Conservation (phyloP, 2,329 filamentous ascomycete genomes). For the Intubia oerlemansii region DNA sequence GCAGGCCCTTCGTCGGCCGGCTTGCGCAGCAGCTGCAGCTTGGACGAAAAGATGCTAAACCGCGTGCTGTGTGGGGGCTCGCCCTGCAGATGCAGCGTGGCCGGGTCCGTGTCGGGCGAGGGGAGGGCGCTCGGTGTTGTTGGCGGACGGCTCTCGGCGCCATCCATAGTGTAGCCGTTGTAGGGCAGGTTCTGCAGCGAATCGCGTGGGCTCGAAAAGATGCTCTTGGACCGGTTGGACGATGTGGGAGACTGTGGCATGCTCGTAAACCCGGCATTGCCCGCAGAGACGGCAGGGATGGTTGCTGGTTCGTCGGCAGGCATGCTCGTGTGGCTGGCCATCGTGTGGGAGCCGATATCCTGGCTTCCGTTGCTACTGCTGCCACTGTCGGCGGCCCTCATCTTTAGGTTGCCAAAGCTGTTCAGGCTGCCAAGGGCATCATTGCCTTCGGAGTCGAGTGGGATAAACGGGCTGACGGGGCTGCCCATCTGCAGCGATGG, state of each 20-base stretch:
- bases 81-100: conserved; percentile 3
- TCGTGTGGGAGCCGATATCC: not conserved
- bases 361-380: conserved; percentile 3
- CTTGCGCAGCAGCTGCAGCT: conserved; percentile 41
- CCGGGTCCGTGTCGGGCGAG: conserved; percentile 16
- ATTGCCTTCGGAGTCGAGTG: too few relatives aligned
- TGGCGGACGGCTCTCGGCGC: conserved; percentile 22
- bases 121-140: conserved; percentile 15
- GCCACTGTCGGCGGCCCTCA: conserved; percentile 1
- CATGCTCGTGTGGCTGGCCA: not conserved
- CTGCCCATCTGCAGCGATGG: conserved; percentile 15
- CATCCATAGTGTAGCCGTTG: conserved; percentile 23
- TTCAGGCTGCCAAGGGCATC: conserved; percentile 7
- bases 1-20: conserved; percentile 35
- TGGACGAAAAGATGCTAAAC: conserved; percentile 32
- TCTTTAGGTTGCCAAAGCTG: conserved; percentile 1
- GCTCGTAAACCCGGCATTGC: conserved; percentile 7
- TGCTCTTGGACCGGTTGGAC: conserved; percentile 31
- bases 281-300: not conserved
- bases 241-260: conserved; percentile 40
- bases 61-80: conserved; percentile 16
- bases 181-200: conserved; percentile 37
- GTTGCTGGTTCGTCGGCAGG: not conserved
- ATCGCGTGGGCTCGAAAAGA: conserved; percentile 39
- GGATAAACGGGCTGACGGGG: too few relatives aligned